phyloP scores from a whole-genome alignment of 2,329 filamentous ascomycete genomes.

The Penicillium sp. region DNA sequence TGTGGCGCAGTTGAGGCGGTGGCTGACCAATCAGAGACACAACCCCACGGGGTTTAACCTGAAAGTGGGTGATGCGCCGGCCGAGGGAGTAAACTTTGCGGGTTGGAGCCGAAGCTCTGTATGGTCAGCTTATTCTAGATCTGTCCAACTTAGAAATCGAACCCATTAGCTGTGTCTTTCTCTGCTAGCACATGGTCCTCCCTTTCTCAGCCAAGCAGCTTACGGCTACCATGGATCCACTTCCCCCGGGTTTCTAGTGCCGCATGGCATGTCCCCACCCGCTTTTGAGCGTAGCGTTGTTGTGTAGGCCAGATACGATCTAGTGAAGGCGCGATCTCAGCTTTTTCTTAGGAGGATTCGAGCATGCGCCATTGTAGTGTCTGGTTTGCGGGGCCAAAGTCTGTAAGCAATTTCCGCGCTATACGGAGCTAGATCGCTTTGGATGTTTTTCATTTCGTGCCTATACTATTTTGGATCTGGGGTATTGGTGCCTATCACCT shows the following conservation, averaged over 20 bases:
- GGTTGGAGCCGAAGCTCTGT: constrained; percentile 24
- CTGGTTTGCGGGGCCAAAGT: neutral
- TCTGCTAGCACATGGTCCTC: neutral
- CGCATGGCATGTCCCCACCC: constrained; percentile 11
- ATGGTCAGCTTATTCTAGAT: constrained; percentile 15
- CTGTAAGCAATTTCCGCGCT: constrained; percentile 2
- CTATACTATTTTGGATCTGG: neutral
- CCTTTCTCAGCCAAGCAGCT: neutral
- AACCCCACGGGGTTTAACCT: neutral
- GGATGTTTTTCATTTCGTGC: too few species aligned
- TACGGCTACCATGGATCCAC: neutral
- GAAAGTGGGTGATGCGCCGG: constrained; percentile 9
- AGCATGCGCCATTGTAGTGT: neutral
- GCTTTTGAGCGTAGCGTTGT: neutral
- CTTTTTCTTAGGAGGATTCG: constrained; percentile 2
- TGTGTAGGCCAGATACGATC: constrained; percentile 9
- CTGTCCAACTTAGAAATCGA: neutral
- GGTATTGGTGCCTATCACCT: neutral
- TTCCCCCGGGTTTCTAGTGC: constrained; percentile 13
- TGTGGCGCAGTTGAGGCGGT: neutral
- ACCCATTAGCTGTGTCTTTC: neutral
- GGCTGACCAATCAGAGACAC: neutral
- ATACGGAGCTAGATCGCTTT: constrained; percentile 1
- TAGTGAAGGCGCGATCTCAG: constrained; percentile 5
- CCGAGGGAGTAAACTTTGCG: constrained; percentile 1